Conservation (phyloP, 2,329 filamentous ascomycete species). For the Cadophora luteo-olivacea region DNA sequence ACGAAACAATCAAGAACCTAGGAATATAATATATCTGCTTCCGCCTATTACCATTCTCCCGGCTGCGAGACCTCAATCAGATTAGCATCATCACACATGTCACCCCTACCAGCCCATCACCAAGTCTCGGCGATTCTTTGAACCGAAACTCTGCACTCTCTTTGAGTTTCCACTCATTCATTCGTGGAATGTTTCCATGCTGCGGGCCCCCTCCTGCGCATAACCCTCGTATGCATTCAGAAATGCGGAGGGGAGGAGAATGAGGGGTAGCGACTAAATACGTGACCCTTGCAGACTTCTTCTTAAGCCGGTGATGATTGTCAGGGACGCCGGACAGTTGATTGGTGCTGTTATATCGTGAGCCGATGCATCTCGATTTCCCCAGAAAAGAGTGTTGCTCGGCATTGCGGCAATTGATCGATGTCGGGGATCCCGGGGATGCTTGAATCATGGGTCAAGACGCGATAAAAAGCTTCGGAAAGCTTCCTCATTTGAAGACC, state of each 20-base stretch:
- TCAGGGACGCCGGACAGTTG: background rate
- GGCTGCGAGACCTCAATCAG: background rate
- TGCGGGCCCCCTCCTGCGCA: background rate
- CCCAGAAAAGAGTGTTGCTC: background rate
- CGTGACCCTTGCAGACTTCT: background rate
- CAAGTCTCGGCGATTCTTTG: background rate
- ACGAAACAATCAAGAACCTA: background rate
- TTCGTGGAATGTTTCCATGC: background rate
- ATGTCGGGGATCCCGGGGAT: too few species aligned
- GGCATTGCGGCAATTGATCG: background rate
- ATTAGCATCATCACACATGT: constrained; percentile 1
- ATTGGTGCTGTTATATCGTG: constrained; percentile 2
- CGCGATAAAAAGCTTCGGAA: background rate
- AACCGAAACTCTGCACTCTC: background rate
- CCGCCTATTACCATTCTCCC: background rate
- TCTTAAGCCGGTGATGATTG: background rate
- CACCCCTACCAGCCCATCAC: background rate
- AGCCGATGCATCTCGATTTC: background rate
- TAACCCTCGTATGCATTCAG: background rate
- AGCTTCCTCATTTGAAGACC: too few species aligned
- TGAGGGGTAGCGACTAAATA: background rate
- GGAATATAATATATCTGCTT: constrained; percentile 1
- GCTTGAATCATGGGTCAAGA: background rate
- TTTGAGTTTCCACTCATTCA: background rate
- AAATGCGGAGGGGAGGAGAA: background rate